A percentile compares a stretch with the other conserved stretches of the same genome.
These are phyloP conservation scores for Botrytis elliptica DNA, from an alignment of 2,329 filamentous ascomycete species.

Conservation along the genomic window DNA sequence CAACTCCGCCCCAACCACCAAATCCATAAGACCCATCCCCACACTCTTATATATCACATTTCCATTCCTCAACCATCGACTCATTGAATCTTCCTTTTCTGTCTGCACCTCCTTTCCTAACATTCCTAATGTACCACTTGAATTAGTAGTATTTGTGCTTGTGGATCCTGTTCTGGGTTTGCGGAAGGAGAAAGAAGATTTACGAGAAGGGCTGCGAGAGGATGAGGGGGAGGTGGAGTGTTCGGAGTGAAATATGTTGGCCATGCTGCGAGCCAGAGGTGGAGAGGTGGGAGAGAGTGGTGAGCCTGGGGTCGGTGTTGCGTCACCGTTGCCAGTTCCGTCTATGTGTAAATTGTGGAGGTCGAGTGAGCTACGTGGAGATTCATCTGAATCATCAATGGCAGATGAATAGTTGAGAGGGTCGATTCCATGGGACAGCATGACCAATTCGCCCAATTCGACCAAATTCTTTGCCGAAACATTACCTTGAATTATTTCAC, in stretches of 20 bases:
- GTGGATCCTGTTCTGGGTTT: slow-evolving; percentile 22
- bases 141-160: slow-evolving; percentile 24
- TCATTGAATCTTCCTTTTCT: slow-evolving; percentile 49
- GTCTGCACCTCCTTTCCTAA: slow-evolving; percentile 30
- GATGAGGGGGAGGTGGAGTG: background rate
- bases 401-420: slow-evolving; percentile 16
- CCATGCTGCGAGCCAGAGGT: slow-evolving; percentile 8
- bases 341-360: background rate
- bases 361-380: slow-evolving; percentile 9
- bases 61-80: slow-evolving; percentile 57
- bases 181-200: slow-evolving; percentile 24
- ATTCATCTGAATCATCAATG: slow-evolving; percentile 26
- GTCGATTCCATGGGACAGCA: slow-evolving; percentile 48
- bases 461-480: slow-evolving; percentile 74
- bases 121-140: slow-evolving; percentile 21
- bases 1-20: slow-evolving; percentile 59
- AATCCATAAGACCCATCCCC: slow-evolving; percentile 64
- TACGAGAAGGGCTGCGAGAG: slow-evolving; percentile 25
- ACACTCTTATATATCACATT: slow-evolving; percentile 71
- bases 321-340: background rate
- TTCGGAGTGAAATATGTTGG: background rate
- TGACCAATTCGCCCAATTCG: slow-evolving; percentile 79
- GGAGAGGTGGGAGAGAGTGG: background rate
- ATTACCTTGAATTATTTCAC: slow-evolving; percentile 79
- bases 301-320: slow-evolving; percentile 6